Base-by-base conservation (phyloP, 345 rosid species). In the Euphorbia peplus region DNA sequence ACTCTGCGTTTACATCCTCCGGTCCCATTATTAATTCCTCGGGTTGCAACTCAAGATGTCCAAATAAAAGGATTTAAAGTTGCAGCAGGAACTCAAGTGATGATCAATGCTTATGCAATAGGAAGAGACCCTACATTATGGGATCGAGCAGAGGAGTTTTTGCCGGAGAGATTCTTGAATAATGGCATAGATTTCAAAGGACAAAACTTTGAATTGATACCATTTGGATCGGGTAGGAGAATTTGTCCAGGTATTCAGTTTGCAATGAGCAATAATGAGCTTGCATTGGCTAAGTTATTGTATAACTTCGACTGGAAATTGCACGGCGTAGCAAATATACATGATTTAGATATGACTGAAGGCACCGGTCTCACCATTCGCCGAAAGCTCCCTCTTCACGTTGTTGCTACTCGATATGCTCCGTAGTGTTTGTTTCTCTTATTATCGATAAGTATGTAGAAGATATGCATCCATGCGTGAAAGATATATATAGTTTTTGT, bases 181-280 rank as follows among this genome's bases (percentile, higher is more conserved):
- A 46, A 25, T 28, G 0, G 58, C 5, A 29, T 75, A 25, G 86
- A 83, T 52, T 73, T 66, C 30, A 74, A 52, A 54, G 83, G 86
- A 11, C 73, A 58, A 25, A 63, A 79, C 41, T 82, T 76, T 14
- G 64, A 82, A 35, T 62, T 76, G n/a, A 82, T 82, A 13, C 86
- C 83, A 0, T 82, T 82, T 13, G 86, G 86, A 19, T 68, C 73
- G 0, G 83, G 80, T 2, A 70, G 86, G 39, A 75, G 86, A 48
- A 75, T 73, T 7, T 80, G 80, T 24, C 82, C 83, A 0, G 83
- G 86, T 13, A 55, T 30, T 0, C 0, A 13, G 15, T 79, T 79
- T 32, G 80, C 78, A 0, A 70, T 54, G 59, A 44, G 63, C 0
- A 22, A 30, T 0, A 32, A 51, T 37, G 82, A 77, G 67, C 48